phyloP scores from a whole-genome alignment of 257 asterid genomes.

The Solanum piurae region DNA sequence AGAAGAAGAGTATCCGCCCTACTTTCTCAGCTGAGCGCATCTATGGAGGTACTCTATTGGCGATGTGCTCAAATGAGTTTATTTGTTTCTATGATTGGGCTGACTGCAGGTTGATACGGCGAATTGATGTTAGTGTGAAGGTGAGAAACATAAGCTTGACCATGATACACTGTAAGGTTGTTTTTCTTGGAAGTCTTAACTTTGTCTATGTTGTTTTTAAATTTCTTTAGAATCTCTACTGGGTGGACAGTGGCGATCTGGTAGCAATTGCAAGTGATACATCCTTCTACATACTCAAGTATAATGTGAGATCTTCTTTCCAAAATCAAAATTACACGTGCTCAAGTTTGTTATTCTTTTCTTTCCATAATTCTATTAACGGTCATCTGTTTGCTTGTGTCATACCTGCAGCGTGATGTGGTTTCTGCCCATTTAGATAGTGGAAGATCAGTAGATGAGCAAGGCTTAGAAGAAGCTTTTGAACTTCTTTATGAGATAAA shows the following conservation, averaged over 20 bases:
- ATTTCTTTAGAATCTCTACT: constrained; percentile 68
- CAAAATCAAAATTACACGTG: not conserved
- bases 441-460: constrained; percentile 84
- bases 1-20: constrained; percentile 93
- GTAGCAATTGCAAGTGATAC: constrained; percentile 82
- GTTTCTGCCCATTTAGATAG: constrained; percentile 88
- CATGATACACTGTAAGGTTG: not conserved
- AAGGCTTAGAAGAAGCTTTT: constrained; percentile 97
- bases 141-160: constrained; percentile 26
- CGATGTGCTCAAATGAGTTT: constrained; percentile 85
- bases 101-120: constrained; percentile 79
- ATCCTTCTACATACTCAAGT: constrained; percentile 72
- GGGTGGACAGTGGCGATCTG: constrained; percentile 91
- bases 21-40: constrained; percentile 89
- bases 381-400: constrained; percentile 6
- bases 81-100: constrained; percentile 93
- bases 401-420: constrained; percentile 69
- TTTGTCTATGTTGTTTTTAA: constrained; percentile 2
- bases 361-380: not conserved
- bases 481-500: constrained; percentile 86
- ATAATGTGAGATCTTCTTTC: constrained; percentile 33
- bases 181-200: not conserved
- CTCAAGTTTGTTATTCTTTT: not conserved
- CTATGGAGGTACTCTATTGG: constrained; percentile 72
- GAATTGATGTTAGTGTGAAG: constrained; percentile 89